These are phyloP conservation scores for Diutina catenulata DNA, from an alignment of 1,139 yeast genomes.

Conservation along the genomic window DNA sequence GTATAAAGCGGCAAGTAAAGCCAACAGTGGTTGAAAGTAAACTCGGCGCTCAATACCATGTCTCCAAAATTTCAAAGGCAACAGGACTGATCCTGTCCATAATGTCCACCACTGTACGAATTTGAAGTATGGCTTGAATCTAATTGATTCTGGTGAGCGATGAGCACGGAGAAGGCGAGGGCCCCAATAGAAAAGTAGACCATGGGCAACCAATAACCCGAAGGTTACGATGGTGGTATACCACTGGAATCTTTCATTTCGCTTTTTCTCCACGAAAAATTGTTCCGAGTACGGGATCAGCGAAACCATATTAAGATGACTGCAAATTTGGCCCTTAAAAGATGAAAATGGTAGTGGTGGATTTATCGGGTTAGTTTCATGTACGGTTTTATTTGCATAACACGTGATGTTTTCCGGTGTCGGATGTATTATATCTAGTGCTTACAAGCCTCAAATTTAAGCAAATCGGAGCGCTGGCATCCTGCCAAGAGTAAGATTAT, in stretches of 20 bases:
- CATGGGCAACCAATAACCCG: slow-evolving; percentile 21
- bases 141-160: slow-evolving; percentile 8
- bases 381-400: no score
- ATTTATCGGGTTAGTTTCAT: no score
- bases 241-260: slow-evolving; percentile 29
- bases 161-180: slow-evolving; percentile 17
- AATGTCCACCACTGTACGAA: slow-evolving; percentile 18
- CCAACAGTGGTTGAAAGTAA: slow-evolving; percentile 31
- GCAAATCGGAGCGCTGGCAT: no score
- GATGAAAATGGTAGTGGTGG: no score
- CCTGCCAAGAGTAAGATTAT: no score
- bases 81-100: slow-evolving; percentile 18
- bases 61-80: slow-evolving; percentile 9
- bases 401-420: no score
- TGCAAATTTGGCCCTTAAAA: no score
- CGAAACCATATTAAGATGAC: no score
- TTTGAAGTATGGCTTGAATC: slow-evolving; percentile 13
- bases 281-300: slow-evolving; percentile 19
- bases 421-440: no score
- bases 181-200: slow-evolving; percentile 30
- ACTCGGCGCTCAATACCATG: background rate
- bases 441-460: no score
- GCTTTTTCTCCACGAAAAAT: slow-evolving; percentile 22
- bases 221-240: slow-evolving; percentile 19
- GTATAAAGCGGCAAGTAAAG: slow-evolving; percentile 17